A percentile compares a stretch with the other conserved stretches of the same genome.
phyloP scores from a whole-genome alignment of 805 yeast species.

The Metschnikowia proteae region DNA sequence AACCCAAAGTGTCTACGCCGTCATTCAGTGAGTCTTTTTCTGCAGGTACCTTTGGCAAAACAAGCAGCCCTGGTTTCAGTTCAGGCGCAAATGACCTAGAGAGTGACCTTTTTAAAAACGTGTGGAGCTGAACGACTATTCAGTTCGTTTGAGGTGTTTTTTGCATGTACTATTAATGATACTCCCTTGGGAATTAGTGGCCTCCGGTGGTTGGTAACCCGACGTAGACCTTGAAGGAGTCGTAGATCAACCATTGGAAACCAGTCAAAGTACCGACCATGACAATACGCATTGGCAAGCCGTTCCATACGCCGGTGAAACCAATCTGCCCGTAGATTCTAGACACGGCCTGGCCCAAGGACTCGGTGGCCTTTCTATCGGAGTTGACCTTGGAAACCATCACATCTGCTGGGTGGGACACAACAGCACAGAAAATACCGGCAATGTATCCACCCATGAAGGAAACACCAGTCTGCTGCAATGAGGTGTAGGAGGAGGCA shows the following conservation, averaged over 20 bases:
- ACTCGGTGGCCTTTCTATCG: constrained; percentile 61
- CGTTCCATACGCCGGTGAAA: constrained; percentile 90
- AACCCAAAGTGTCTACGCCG: background rate
- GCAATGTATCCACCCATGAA: constrained; percentile 96
- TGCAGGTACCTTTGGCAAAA: constrained; percentile 10
- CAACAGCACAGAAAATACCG: constrained; percentile 93
- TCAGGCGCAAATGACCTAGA: constrained; percentile 32
- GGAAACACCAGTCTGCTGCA: constrained; percentile 90
- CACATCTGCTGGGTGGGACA: constrained; percentile 98
- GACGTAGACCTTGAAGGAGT: constrained; percentile 88
- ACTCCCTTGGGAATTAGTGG: constrained; percentile 18
- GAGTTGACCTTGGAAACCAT: constrained; percentile 92
- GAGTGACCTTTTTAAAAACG: constrained; percentile 66
- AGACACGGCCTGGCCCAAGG: constrained; percentile 59
- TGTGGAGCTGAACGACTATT: constrained; percentile 45
- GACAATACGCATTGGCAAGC: constrained; percentile 86
- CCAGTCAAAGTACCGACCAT: constrained; percentile 98
- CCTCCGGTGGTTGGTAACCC: constrained; percentile 94
- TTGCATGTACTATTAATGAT: background rate
- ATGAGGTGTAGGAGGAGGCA: constrained; percentile 62
- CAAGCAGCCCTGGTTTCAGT: background rate
- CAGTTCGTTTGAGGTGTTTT: background rate
- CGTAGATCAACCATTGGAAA: constrained; percentile 95
- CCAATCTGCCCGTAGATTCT: constrained; percentile 84
- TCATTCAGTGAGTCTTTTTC: constrained; percentile 7